Evolutionary conservation across 805 yeast species (phyloP).

Genomic region (Trichomonascus vanleenenianus): DNA sequence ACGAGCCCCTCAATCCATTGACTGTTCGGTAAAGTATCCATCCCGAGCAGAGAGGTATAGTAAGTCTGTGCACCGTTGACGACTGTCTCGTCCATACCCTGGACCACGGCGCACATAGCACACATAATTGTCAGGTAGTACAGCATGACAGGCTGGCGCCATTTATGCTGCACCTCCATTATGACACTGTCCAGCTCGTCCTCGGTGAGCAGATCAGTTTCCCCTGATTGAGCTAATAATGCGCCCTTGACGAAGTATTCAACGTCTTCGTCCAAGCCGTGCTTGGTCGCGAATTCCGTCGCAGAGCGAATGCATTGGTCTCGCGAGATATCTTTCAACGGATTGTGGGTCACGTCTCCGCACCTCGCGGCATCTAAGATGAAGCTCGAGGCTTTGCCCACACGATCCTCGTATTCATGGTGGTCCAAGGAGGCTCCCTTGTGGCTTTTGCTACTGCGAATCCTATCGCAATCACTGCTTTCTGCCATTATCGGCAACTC

Average conservation of each 20-base stretch:
- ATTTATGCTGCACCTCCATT: constrained; percentile 40
- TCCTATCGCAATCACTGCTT: no score
- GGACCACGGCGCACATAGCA: constrained; percentile 61
- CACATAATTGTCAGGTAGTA: constrained; percentile 48
- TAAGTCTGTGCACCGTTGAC: constrained; percentile 58
- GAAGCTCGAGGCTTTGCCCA: constrained; percentile 6
- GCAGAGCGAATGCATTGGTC: constrained; percentile 15
- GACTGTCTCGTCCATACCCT: constrained; percentile 71
- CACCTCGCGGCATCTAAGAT: constrained; percentile 13
- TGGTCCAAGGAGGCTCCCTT: constrained; percentile 11
- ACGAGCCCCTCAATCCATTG: constrained; percentile 49
- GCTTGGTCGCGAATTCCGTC: constrained; percentile 16
- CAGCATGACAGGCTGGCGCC: constrained; percentile 36
- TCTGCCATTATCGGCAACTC: no score
- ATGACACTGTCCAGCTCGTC: constrained; percentile 29
- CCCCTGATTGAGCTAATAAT: constrained; percentile 44
- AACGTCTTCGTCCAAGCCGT: constrained; percentile 22
- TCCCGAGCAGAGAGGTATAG: constrained; percentile 16
- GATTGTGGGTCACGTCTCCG: constrained; percentile 20
- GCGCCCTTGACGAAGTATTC: constrained; percentile 39
- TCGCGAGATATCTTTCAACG: constrained; percentile 15
- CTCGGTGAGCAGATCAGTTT: constrained; percentile 31
- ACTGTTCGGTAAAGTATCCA: constrained; percentile 6
- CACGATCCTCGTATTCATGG: not conserved
- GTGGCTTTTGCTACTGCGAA: not conserved